A percentile compares a stretch with the other conserved stretches of the same genome.
Conservation (phyloP, 139 green algal genomes). For the Coccomyxa sp. region DNA sequence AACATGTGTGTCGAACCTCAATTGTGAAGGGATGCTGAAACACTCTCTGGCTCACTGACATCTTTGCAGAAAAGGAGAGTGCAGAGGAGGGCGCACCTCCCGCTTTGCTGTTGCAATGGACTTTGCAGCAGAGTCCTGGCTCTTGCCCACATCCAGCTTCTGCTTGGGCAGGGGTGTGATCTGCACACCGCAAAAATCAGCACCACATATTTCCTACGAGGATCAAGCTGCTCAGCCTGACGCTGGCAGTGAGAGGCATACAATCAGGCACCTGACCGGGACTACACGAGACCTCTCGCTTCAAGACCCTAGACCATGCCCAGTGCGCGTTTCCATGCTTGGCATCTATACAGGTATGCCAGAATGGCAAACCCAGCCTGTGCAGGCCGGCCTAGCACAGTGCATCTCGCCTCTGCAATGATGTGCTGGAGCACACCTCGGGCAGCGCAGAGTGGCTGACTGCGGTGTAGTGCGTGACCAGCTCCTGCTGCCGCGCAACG, state of each 20-base stretch:
- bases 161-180: too few relatives aligned
- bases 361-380: too few relatives aligned
- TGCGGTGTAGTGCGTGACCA: background rate
- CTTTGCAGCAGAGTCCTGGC: background rate
- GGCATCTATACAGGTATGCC: background rate
- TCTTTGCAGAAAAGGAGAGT: too few relatives aligned
- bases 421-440: background rate
- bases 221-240: background rate
- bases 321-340: background rate
- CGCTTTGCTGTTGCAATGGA: background rate
- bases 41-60: too few relatives aligned
- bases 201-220: background rate
- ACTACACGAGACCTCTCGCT: background rate
- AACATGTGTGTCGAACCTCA: too few relatives aligned
- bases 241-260: background rate
- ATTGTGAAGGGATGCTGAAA: too few relatives aligned
- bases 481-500: background rate
- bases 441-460: background rate
- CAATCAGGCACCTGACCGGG: background rate
- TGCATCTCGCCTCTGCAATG: too few relatives aligned
- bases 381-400: too few relatives aligned
- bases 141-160: background rate
- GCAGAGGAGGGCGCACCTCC: too few relatives aligned
- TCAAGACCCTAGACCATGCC: background rate
- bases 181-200: too few relatives aligned